phyloP scores from a whole-genome alignment of 192 early-diverging fungal genomes.

The Entophlyctis helioformis region DNA sequence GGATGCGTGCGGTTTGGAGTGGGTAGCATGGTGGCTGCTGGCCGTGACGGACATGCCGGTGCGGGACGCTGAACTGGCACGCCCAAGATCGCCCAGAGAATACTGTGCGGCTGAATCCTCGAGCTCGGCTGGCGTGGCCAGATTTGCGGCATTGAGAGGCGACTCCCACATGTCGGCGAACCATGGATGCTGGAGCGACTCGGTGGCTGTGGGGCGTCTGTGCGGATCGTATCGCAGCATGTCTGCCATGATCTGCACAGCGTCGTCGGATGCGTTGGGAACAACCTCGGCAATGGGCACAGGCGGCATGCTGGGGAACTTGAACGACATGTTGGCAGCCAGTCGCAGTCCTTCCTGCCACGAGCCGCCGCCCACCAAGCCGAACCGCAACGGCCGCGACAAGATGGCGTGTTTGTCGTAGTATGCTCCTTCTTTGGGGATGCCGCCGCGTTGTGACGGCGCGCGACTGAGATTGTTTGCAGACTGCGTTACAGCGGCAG shows the following conservation, averaged over 20 bases:
- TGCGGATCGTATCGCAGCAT: slow-evolving; percentile 72
- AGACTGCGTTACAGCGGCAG: too few relatives aligned
- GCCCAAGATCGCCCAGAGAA: too few relatives aligned
- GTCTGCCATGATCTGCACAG: slow-evolving; percentile 52
- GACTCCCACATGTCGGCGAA: slow-evolving; percentile 35
- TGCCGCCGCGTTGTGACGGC: too few relatives aligned
- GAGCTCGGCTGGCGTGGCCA: too few relatives aligned
- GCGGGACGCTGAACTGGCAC: too few relatives aligned
- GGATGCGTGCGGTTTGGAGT: too few relatives aligned
- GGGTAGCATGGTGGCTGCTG: too few relatives aligned
- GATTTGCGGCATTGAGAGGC: too few relatives aligned
- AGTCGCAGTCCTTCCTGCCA: slow-evolving; percentile 40
- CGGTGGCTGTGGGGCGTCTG: slow-evolving; percentile 56
- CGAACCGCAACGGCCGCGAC: slow-evolving; percentile 1
- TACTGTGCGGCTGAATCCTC: too few relatives aligned
- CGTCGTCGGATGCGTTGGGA: slow-evolving; percentile 37
- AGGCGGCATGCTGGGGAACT: slow-evolving; percentile 26
- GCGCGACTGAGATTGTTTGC: too few relatives aligned
- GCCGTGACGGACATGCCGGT: too few relatives aligned
- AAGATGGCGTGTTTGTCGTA: not conserved
- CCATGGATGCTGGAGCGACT: slow-evolving; percentile 55
- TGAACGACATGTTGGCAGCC: slow-evolving; percentile 37
- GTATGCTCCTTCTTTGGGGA: too few relatives aligned
- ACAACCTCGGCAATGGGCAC: slow-evolving; percentile 43
- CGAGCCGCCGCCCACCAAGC: slow-evolving; percentile 24